Conservation (phyloP, 108 stramenopile species). For the Aurantiochytrium sp. region DNA sequence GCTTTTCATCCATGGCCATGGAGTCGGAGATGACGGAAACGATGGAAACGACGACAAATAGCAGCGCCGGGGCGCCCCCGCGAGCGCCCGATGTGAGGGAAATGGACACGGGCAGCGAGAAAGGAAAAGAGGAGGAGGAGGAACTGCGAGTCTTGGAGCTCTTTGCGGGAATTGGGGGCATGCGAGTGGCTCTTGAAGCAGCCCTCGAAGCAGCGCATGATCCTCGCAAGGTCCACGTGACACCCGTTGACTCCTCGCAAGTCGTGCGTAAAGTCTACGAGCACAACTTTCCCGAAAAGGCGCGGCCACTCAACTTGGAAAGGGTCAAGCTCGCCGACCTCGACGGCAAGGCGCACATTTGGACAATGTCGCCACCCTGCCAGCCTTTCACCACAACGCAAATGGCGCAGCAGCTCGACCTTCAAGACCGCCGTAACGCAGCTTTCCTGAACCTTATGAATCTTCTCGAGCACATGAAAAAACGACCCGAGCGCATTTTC, state of each 20-base stretch:
- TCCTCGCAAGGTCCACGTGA: background rate
- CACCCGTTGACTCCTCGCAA: background rate
- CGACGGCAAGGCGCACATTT: background rate
- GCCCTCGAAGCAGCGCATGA: background rate
- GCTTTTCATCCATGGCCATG: no score
- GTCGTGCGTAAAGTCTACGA: background rate
- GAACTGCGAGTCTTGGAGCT: background rate
- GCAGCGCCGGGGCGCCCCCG: no score
- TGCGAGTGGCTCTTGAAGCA: background rate
- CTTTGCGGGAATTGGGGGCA: background rate
- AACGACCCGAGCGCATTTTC: background rate
- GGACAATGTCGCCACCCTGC: conserved; percentile 15
- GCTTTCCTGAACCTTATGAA: background rate
- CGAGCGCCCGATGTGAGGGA: no score
- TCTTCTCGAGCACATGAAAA: background rate
- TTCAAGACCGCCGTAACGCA: background rate
- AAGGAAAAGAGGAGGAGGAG: no score
- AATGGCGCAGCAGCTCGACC: background rate
- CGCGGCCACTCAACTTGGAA: background rate
- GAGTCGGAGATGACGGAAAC: no score
- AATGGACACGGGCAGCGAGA: no score
- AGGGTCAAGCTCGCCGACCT: background rate
- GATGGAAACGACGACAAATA: no score
- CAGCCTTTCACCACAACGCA: background rate
- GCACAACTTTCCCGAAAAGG: background rate